Percentiles rank a stretch among this genome's conserved stretches.
phyloP scores from a whole-genome alignment of 179 eudicot genomes.

The Vitellaria paradoxa region DNA sequence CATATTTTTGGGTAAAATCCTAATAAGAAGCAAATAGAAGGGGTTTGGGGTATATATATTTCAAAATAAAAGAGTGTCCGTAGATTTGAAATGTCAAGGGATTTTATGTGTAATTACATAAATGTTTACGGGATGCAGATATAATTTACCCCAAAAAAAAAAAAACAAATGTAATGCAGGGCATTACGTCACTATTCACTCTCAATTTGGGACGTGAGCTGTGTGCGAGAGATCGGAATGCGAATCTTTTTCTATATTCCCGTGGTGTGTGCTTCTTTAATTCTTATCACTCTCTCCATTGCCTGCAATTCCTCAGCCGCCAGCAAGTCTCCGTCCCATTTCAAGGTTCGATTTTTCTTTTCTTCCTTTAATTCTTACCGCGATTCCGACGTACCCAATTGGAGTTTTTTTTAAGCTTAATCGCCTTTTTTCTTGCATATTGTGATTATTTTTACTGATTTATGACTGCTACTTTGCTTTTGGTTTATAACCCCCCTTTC shows the following conservation, averaged over 20 bases:
- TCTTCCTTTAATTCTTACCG: too few species aligned
- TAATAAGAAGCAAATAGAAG: too few species aligned
- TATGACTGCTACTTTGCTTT: neutral
- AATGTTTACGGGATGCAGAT: too few species aligned
- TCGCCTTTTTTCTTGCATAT: neutral
- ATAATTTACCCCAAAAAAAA: too few species aligned
- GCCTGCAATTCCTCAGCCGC: neutral
- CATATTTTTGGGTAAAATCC: too few species aligned
- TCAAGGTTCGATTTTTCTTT: constrained; percentile 4
- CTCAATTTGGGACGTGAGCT: neutral
- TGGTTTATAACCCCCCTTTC: neutral
- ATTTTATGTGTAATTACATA: too few species aligned
- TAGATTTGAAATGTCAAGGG: too few species aligned
- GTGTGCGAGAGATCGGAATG: neutral
- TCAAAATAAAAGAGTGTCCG: too few species aligned
- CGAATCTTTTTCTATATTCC: neutral
- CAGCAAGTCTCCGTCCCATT: neutral
- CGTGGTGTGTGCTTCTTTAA: neutral
- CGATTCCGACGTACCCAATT: neutral
- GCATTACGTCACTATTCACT: neutral
- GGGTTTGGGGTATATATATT: too few species aligned
- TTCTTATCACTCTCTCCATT: neutral
- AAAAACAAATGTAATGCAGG: neutral
- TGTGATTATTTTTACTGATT: neutral
- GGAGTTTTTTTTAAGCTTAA: neutral